phyloP scores from a whole-genome alignment of 768 basidiomycete genomes.

The Boletus rubescentipes region DNA sequence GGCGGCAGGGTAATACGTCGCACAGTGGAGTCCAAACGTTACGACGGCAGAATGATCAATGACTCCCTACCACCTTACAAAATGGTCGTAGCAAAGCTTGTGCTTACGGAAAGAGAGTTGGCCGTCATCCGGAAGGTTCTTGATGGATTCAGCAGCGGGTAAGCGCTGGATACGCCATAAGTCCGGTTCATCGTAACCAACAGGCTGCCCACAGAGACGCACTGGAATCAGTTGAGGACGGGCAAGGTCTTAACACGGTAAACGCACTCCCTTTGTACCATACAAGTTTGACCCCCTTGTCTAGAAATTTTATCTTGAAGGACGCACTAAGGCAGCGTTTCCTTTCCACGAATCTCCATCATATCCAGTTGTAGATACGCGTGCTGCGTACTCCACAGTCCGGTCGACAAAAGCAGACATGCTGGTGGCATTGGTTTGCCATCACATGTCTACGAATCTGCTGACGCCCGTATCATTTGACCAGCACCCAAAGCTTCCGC shows the following conservation, averaged over 20 bases:
- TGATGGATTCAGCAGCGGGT: slow-evolving; percentile 5
- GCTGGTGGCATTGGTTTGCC: slow-evolving; percentile 1
- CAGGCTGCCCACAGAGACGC: not conserved
- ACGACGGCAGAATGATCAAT: slow-evolving; percentile 1
- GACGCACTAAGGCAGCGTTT: slow-evolving; percentile 1
- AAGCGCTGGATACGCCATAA: not conserved
- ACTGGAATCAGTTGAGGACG: not conserved
- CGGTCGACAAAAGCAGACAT: slow-evolving; percentile 5
- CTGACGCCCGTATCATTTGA: not conserved
- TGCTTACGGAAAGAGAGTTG: not conserved
- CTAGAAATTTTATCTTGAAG: slow-evolving; percentile 11
- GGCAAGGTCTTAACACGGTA: not conserved
- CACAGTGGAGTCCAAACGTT: slow-evolving; percentile 4
- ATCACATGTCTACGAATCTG: slow-evolving; percentile 1
- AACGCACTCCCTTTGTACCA: not conserved
- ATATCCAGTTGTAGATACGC: not conserved
- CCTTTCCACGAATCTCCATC: slow-evolving; percentile 2
- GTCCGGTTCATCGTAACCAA: not conserved
- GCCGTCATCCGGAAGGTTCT: not conserved
- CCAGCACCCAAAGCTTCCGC: not conserved
- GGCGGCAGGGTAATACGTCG: not conserved
- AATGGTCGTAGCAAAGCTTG: not conserved
- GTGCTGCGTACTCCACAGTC: not conserved
- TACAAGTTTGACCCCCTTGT: not conserved
- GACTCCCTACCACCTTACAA: slow-evolving; percentile 3